A percentile compares a stretch with the other conserved stretches of the same genome.
Conservation (phyloP, 208 protist species). For the Naegleria lovaniensis region DNA sequence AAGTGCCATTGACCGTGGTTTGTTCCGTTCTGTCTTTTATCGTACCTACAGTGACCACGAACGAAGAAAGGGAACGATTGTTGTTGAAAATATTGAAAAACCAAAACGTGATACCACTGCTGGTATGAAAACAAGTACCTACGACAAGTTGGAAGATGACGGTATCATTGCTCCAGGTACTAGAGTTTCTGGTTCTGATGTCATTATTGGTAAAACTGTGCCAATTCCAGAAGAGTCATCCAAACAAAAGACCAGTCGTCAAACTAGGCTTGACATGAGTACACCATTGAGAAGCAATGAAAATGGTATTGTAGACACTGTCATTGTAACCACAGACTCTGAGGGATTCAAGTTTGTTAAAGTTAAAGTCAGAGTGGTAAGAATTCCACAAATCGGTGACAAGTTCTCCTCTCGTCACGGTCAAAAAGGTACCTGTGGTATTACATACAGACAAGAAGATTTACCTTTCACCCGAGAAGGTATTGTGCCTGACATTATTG, state of each 20-base stretch:
- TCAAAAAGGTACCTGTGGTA: conserved; percentile 70
- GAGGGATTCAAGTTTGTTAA: conserved; percentile 77
- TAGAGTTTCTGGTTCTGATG: conserved; percentile 73
- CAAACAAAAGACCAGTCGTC: conserved; percentile 45
- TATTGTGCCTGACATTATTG: conserved; percentile 94
- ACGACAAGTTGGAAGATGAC: conserved; percentile 91
- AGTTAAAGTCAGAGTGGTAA: conserved; percentile 81
- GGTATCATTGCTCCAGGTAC: conserved; percentile 77
- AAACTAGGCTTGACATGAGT: conserved; percentile 68
- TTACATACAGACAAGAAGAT: conserved; percentile 91
- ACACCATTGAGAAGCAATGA: conserved; percentile 71
- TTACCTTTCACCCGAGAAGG: conserved; percentile 90
- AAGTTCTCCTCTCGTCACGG: conserved; percentile 94
- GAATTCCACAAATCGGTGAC: conserved; percentile 94
- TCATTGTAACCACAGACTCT: conserved; percentile 82
- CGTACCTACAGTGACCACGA: conserved; percentile 74
- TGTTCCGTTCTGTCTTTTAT: conserved; percentile 76
- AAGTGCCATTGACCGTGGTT: conserved; percentile 85
- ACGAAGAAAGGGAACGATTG: conserved; percentile 18
- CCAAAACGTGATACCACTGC: conserved; percentile 69
- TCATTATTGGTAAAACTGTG: conserved; percentile 78
- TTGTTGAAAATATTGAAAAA: conserved; percentile 78
- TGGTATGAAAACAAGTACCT: conserved; percentile 65
- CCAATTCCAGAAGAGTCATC: conserved; percentile 39
- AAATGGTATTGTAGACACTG: conserved; percentile 81